These are phyloP conservation scores for Neoboletus brunneissimus DNA, from an alignment of 768 basidiomycete genomes.

Conservation along the genomic window DNA sequence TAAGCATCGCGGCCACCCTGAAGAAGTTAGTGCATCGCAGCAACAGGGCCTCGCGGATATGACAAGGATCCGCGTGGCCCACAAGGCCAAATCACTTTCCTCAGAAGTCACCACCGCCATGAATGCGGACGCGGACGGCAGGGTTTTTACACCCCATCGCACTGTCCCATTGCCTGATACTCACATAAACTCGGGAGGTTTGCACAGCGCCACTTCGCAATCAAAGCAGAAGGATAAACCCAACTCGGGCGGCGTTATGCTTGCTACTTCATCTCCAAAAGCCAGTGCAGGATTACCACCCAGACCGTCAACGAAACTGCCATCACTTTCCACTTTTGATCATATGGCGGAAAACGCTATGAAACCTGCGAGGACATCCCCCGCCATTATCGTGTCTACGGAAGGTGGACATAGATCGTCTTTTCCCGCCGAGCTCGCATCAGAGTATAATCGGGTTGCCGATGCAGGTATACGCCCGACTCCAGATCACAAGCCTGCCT, in stretches of 20 bases:
- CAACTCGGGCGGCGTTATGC: conserved; percentile 20
- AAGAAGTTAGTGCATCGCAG: conserved; percentile 14
- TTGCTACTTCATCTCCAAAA: conserved; percentile 6
- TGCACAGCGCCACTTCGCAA: neutral
- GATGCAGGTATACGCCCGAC: neutral
- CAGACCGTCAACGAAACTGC: neutral
- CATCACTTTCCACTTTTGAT: neutral
- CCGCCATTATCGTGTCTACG: conserved; percentile 4
- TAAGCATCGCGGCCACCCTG: neutral
- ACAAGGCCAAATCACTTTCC: neutral
- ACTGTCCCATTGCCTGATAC: neutral
- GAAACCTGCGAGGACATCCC: neutral
- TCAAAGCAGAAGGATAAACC: conserved; percentile 2
- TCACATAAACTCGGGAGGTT: neutral
- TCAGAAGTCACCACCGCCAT: neutral
- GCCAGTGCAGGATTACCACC: neutral
- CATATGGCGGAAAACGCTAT: neutral
- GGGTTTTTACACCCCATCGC: neutral
- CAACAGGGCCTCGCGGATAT: conserved; percentile 29
- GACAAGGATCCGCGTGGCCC: conserved; percentile 26
- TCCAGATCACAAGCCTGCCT: conserved; percentile 6
- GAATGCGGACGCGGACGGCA: conserved; percentile 4
- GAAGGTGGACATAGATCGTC: conserved; percentile 13
- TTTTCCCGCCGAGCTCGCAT: conserved; percentile 13
- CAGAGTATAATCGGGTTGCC: conserved; percentile 8